Base-by-base conservation (phyloP, 2,329 filamentous ascomycete species). In the Dactylellina cionopaga region DNA sequence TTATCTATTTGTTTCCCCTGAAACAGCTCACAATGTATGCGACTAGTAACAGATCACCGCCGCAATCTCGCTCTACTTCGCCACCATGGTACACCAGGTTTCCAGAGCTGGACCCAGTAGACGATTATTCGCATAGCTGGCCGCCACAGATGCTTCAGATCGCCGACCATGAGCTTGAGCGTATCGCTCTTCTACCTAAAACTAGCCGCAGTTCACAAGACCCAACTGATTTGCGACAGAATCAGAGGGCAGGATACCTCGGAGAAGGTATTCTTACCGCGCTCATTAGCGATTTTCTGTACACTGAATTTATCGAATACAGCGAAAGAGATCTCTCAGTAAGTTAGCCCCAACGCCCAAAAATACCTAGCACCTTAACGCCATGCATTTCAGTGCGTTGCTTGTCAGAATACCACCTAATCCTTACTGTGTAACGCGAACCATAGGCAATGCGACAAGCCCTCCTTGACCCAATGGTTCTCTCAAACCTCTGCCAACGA, bases 401-500 rank as follows among this genome's bases (percentile, higher is more conserved):
- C 22, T 2, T n/a, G 19, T 25, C 2, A 35, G 31, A 5, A 49
- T 25, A n/a, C 22, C 6, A 25, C 2, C 31, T 52, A 35, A 52
- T 19, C 11, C 5, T n/a, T 11, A 35, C 11, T 47, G 24, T 37
- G 24, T 31, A 13, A 52, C n/a, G 17, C 10, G 17, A 25, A 33
- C 35, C 35, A 41, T 65, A 72, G 68, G 59, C 68, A 27, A 72
- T 72, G 68, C 44, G 59, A 60, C n/a, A 72, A 65, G 68, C 68
- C 7, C 68, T 72, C 5, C 54, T 72, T 1, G 68, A 58, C 13
- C 22, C 22, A 13, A 7, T 29, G 9, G 59, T 76, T 52, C 75
- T 76, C 47, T 75, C 76, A n/a, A 74, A 76, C 41, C 52, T 77
- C 43, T 66, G 63, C 6, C 71, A 75, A 5, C 51, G 64, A 25